Conservation (phyloP, 192 early-diverging fungal genomes). For the Coemansia aciculifera region DNA sequence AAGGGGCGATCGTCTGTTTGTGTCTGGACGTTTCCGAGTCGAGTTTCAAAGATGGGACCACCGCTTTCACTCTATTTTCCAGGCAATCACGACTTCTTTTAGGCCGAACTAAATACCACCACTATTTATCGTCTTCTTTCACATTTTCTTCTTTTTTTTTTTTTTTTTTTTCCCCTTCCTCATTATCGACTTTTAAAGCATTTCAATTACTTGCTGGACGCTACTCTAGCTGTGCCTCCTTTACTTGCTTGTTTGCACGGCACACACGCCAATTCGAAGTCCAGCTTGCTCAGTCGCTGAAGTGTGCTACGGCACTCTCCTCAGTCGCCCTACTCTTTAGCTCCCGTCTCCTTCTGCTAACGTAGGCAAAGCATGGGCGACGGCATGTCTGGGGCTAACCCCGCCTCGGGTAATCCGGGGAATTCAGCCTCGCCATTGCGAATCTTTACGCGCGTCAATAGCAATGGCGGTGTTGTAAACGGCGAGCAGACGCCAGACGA, state of each 20-base stretch:
- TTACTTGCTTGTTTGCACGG: neutral
- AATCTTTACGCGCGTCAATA: constrained; percentile 42
- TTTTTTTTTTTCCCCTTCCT: neutral
- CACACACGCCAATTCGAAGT: neutral
- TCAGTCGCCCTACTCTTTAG: neutral
- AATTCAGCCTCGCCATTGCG: constrained; percentile 35
- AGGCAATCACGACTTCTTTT: too few relatives aligned
- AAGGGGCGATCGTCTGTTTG: neutral
- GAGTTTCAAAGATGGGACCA: neutral
- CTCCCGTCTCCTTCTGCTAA: neutral
- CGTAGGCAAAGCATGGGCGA: constrained; percentile 35
- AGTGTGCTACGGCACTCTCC: neutral
- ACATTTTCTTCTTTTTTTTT: neutral
- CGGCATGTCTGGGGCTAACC: constrained; percentile 19
- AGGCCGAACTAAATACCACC: neutral
- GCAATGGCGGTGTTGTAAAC: constrained; percentile 7
- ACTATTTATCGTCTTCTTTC: neutral
- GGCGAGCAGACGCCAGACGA: constrained; percentile 22
- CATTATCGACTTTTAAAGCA: neutral
- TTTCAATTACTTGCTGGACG: neutral
- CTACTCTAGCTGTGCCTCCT: neutral
- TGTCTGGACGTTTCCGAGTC: neutral
- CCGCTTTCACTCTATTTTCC: neutral
- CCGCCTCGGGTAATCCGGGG: constrained; percentile 32
- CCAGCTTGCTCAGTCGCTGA: neutral